Evolutionary conservation across 108 stramenopile genomes (phyloP), one percentile per base, ranked within the genome.

Genomic region (Skeletonema menzelii): DNA sequence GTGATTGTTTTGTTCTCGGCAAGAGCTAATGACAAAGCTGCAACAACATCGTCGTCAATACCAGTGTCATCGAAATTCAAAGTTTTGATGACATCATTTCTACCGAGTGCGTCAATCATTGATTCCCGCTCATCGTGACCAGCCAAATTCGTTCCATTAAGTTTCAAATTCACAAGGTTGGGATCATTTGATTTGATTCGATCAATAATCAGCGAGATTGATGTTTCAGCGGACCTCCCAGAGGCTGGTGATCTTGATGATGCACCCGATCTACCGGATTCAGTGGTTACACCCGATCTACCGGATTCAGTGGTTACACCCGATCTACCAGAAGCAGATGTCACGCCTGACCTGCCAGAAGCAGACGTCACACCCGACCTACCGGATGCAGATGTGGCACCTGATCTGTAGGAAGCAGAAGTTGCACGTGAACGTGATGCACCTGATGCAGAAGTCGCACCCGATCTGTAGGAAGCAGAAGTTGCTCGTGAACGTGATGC

Each of bases 41-140:
- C 72, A 3, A 77, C 65, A 24, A 72, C 27, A 6, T 14, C 35
- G 34, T 82, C 81, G 40, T 69, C 65, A 47, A 82, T 78, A 2
- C 31, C 31, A 12, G 76, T 82, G 28, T 69, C 67, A 12, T 44
- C 42, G 27, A 82, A 38, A 4, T 44, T 30, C 22, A 82, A 37
- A 14, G 24, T 67, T 46, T 49, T 66, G 42, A 82, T 44, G 0
- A 46, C 35, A 12, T 31, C 28, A 32, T 70, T 73, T 13, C 17
- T 40, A 14, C 27, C 28, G 46, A 82, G 40, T 12, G 70, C 72
- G 19, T 78, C 76, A 27, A 77, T 60, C 34, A 82, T 27, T 14
- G 76, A 72, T 28, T 78, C 70, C 14, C 76, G 31, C 15, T 77
- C 81, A 11, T 37, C 59, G 28, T 42, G 31, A 13, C 59, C 35